A percentile compares a stretch with the other conserved stretches of the same genome.
Conservation (phyloP, 1,139 yeast species). For the Starmera stellimalicola region DNA sequence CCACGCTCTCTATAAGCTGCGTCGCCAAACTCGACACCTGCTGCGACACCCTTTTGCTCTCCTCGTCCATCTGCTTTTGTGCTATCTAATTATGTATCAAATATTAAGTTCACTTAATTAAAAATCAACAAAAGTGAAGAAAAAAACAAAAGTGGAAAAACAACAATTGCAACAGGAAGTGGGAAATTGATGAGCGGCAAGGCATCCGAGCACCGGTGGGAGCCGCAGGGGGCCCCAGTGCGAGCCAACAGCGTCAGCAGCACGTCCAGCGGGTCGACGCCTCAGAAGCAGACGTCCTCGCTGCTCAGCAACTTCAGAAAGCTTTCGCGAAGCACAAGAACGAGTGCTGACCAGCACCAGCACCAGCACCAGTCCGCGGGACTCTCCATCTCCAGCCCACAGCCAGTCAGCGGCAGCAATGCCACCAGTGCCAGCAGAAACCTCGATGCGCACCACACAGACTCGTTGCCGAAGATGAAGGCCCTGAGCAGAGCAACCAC, state of each 20-base stretch:
- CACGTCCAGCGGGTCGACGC: neutral
- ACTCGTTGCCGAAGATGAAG: conserved; percentile 9
- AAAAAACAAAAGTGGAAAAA: neutral
- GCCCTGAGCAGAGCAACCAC: conserved; percentile 17
- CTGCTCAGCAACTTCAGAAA: conserved; percentile 19
- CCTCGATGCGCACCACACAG: conserved; percentile 15
- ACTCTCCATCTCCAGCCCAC: conserved; percentile 1
- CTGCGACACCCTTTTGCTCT: conserved; percentile 35
- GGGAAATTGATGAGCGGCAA: too few relatives aligned
- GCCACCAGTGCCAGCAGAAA: conserved; percentile 14
- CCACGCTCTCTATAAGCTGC: conserved; percentile 50
- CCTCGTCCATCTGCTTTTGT: conserved; percentile 19
- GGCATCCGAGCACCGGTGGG: neutral
- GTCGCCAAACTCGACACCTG: conserved; percentile 53
- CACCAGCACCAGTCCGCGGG: neutral
- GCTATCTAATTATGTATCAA: neutral
- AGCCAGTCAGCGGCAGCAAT: conserved; percentile 2
- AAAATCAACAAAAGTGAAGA: neutral
- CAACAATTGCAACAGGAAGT: neutral
- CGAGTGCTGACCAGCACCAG: neutral
- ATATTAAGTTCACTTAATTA: neutral
- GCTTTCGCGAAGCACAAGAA: conserved; percentile 8
- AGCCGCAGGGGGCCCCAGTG: neutral
- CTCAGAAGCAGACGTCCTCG: conserved; percentile 4
- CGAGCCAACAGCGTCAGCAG: neutral